A percentile compares a stretch with the other conserved stretches of the same genome.
phyloP scores from a whole-genome alignment of 768 basidiomycete species.

The Gelatoporia subvermispora region DNA sequence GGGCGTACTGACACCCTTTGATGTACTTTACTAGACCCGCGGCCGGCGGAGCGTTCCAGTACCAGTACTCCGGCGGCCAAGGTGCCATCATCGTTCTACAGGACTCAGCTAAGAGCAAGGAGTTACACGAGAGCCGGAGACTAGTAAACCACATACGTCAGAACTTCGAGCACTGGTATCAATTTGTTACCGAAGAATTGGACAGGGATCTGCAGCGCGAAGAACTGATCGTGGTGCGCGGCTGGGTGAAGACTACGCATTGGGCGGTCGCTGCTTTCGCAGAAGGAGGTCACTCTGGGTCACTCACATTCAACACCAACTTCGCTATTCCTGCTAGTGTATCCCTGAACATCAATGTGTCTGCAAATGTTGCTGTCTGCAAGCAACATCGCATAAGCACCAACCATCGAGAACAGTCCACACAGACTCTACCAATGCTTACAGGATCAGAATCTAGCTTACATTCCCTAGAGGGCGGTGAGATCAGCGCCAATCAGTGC shows the following conservation, averaged over 20 bases:
- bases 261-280: not conserved
- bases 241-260: not conserved
- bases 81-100: constrained; percentile 15
- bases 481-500: not conserved
- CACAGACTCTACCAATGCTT: not conserved
- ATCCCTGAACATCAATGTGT: not conserved
- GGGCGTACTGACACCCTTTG: too few relatives aligned
- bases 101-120: not conserved
- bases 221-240: not conserved
- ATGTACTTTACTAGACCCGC: not conserved
- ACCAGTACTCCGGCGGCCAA: constrained; percentile 10
- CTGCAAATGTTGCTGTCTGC: not conserved
- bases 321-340: not conserved
- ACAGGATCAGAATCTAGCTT: too few relatives aligned
- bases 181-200: constrained; percentile 1
- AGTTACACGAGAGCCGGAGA: constrained; percentile 1
- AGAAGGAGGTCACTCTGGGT: not conserved
- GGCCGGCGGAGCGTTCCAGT: constrained; percentile 5
- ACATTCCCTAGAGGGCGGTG: too few relatives aligned
- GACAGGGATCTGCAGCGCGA: not conserved
- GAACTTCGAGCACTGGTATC: constrained; percentile 6
- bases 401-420: not conserved
- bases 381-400: not conserved
- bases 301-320: not conserved
- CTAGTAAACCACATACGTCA: constrained; percentile 6